These are phyloP conservation scores for Aspergillus floridensis DNA, from an alignment of 2,329 filamentous ascomycete species.

Conservation along the genomic window DNA sequence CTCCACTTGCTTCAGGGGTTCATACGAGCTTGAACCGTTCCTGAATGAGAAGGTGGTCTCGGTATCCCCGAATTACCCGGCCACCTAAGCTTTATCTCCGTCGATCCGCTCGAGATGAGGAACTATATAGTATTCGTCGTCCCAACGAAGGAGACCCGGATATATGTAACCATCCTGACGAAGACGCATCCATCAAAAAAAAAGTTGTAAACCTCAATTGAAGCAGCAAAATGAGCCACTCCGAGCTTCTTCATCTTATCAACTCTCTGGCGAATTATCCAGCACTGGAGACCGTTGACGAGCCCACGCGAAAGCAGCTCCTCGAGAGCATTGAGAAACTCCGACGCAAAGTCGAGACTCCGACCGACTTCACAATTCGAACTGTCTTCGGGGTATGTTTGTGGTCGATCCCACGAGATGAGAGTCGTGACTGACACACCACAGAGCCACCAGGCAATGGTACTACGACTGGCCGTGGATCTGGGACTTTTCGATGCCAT, in stretches of 20 bases:
- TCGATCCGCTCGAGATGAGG: neutral
- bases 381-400: neutral
- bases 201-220: neutral
- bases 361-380: neutral
- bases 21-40: neutral
- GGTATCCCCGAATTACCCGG: neutral
- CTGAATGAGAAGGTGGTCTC: fast-evolving
- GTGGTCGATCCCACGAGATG: neutral
- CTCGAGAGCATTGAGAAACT: neutral
- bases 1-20: neutral
- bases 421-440: neutral
- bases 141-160: too few relatives aligned
- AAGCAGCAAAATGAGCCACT: neutral
- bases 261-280: neutral
- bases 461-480: conserved; percentile 3
- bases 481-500: conserved; percentile 20
- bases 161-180: too few relatives aligned
- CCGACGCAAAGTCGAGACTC: neutral
- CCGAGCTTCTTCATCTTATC: neutral
- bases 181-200: too few relatives aligned
- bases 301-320: neutral
- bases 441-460: neutral
- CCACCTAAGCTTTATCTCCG: neutral
- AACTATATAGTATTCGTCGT: neutral
- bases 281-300: neutral